A percentile compares a stretch with the other conserved stretches of the same genome.
phyloP scores from a whole-genome alignment of 2,329 filamentous ascomycete species.

The Capronia epimyces region DNA sequence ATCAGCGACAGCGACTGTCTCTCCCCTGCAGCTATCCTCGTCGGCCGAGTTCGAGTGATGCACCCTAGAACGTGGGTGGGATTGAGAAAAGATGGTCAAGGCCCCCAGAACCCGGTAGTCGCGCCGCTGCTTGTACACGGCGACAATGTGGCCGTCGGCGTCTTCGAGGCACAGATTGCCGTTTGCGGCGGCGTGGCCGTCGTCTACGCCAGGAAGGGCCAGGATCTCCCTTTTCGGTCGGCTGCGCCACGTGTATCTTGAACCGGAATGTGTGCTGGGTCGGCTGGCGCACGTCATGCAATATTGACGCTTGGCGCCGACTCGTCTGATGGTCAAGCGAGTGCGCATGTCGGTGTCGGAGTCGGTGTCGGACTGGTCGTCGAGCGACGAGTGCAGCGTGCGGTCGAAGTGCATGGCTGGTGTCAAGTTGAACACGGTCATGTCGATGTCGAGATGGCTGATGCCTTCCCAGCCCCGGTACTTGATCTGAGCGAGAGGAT shows the following conservation, averaged over 20 bases:
- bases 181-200: conserved; percentile 9
- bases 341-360: conserved; percentile 1
- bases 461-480: conserved; percentile 18
- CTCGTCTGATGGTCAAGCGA: conserved; percentile 5
- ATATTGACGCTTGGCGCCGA: conserved; percentile 12
- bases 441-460: conserved; percentile 6
- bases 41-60: too few relatives aligned
- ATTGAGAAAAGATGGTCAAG: conserved; percentile 9
- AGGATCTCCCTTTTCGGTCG: conserved; percentile 5
- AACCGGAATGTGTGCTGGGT: neutral
- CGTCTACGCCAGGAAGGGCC: conserved; percentile 9
- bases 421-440: conserved; percentile 19
- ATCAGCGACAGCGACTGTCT: neutral
- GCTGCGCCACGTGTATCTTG: conserved; percentile 10
- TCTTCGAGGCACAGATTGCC: conserved; percentile 17
- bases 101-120: conserved; percentile 13
- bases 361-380: too few relatives aligned
- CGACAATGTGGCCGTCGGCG: conserved; percentile 2
- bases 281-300: neutral
- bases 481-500: conserved; percentile 16
- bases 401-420: conserved; percentile 14
- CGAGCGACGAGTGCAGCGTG: neutral
- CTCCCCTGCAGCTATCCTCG: neutral
- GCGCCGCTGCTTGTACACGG: conserved; percentile 20
- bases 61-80: neutral